Conservation (phyloP, 2,329 filamentous ascomycete genomes). For the Capronia americana region DNA sequence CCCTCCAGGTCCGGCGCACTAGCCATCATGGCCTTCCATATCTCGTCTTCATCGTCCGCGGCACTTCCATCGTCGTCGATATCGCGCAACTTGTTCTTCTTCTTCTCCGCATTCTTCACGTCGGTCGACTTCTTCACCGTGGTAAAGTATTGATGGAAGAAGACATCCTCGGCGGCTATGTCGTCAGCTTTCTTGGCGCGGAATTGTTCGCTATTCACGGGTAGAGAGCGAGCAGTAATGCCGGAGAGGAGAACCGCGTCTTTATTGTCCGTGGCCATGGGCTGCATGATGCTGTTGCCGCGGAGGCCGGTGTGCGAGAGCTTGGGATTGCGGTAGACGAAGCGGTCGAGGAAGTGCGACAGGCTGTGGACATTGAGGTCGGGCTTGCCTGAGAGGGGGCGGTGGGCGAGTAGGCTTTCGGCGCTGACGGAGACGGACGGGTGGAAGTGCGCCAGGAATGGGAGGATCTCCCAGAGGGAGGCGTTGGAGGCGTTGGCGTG, state of each 20-base stretch:
- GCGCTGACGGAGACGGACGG: constrained; percentile 90
- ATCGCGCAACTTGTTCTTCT: constrained; percentile 64
- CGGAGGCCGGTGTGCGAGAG: constrained; percentile 64
- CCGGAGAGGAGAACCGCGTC: constrained; percentile 67
- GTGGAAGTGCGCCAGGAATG: constrained; percentile 83
- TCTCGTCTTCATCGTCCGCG: constrained; percentile 75
- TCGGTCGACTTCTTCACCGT: constrained; percentile 67
- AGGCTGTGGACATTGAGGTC: constrained; percentile 89
- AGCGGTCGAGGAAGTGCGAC: constrained; percentile 95
- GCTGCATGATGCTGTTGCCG: constrained; percentile 96
- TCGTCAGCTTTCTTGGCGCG: constrained; percentile 90
- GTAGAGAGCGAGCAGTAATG: constrained; percentile 60
- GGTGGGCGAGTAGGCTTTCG: constrained; percentile 69
- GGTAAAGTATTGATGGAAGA: constrained; percentile 98
- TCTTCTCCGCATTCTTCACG: constrained; percentile 52
- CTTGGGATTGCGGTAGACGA: constrained; percentile 96
- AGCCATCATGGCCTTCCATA: constrained; percentile 88
- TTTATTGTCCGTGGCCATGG: constrained; percentile 70
- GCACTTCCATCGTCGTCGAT: constrained; percentile 65
- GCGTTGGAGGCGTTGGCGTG: constrained; percentile 91
- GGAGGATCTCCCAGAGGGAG: constrained; percentile 88
- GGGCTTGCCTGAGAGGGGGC: constrained; percentile 81
- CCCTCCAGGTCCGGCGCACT: constrained; percentile 78
- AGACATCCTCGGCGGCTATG: constrained; percentile 88
- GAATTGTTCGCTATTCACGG: constrained; percentile 86